Evolutionary conservation across 2,329 filamentous ascomycete species (phyloP), one percentile per base, ranked within the genome.

Genomic region (Myrmaecium sp.): DNA sequence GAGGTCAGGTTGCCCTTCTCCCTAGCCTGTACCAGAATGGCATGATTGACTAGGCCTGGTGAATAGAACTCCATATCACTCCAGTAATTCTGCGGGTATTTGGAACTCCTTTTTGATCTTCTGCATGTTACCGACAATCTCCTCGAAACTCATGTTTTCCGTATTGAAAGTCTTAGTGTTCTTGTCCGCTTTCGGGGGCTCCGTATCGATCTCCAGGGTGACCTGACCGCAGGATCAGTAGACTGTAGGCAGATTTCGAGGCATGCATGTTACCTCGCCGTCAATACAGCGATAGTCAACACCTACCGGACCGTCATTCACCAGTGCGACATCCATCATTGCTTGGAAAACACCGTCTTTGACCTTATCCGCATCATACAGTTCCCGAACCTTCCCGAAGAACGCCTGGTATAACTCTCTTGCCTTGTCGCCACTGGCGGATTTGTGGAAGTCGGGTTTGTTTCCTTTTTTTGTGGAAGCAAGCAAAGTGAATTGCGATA

Each of bases 331-430:
- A 45, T 95, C 77, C 89, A 98, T 98, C 84, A 92, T 94, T 26
- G 89, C 89, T 46, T 93, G 86, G 51, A 98, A 98, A 16, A 86
- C 72, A n/a, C 91, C 89, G 47, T 98, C 76, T 48, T 93, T 83
- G 31, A 98, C 84, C 36, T 65, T 74, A 6, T 82, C 78, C 5
- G 66, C 52, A 4, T 59, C 51, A 49, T 95, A 92, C 3, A 71
- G 63, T 28, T 73, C 62, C 40, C 73, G 66, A 21, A 95, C 71
- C 40, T 77, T 79, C 26, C 67, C 57, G 39, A 84, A 70, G 56
- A 98, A 95, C 45, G 75, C 64, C 29, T 84, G 69, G 47, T 95
- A 98, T 5, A 95, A 62, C 33, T 66, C 66, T 41, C 72, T 79
- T 14, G 86, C 89, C 30, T 84, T 71, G 7, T 79, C 70, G 3